These are phyloP conservation scores for Potentilla sterilis DNA, from an alignment of 306 rosid species.

Conservation along the genomic window DNA sequence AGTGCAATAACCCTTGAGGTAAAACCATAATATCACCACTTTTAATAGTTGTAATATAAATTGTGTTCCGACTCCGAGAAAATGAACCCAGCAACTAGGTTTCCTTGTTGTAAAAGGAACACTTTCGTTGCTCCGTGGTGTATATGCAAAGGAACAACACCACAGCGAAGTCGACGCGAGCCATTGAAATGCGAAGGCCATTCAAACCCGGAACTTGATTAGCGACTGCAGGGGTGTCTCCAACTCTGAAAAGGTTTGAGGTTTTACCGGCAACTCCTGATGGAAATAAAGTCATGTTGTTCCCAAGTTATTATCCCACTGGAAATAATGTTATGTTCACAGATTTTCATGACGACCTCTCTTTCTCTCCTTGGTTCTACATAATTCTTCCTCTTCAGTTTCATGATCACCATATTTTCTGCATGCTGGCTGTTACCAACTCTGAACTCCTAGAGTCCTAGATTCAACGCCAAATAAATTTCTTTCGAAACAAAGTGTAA, in stretches of 20 bases:
- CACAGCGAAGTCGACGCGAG: constrained; percentile 56
- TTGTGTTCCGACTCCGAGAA: constrained; percentile 41
- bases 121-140: constrained; percentile 65
- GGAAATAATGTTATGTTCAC: no score
- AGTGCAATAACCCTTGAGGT: constrained; percentile 78
- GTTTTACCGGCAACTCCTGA: constrained; percentile 59
- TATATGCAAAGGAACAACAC: constrained; percentile 69
- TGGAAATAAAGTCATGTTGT: no score
- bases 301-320: neutral
- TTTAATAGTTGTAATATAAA: constrained; percentile 44
- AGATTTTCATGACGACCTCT: no score
- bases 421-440: no score
- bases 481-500: neutral
- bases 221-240: constrained; percentile 50
- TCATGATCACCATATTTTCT: no score
- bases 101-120: constrained; percentile 38
- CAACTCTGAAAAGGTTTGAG: constrained; percentile 59
- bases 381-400: no score
- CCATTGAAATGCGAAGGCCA: constrained; percentile 63
- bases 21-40: constrained; percentile 68
- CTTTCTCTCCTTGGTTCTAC: no score
- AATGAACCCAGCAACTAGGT: constrained; percentile 56
- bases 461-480: no score
- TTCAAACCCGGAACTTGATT: constrained; percentile 59
- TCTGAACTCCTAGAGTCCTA: no score